Conservation (phyloP, 2,329 filamentous ascomycete species). For the Tolypocladium paradoxum region DNA sequence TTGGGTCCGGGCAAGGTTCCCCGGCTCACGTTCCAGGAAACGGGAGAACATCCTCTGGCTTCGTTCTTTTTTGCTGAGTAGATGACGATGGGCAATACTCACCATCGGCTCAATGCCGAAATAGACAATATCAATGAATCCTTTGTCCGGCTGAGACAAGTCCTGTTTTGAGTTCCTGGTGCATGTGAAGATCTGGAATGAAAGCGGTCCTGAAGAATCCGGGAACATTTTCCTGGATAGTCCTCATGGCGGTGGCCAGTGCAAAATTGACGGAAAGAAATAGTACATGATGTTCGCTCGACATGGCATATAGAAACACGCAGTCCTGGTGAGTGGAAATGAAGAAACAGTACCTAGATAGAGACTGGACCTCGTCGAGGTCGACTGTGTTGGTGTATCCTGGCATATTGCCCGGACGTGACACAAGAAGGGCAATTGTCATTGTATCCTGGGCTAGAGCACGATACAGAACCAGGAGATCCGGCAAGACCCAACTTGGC, state of each 20-base stretch:
- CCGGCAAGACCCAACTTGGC: conserved; percentile 15
- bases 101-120: background rate
- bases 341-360: conserved; percentile 52
- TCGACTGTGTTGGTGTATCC: conserved; percentile 41
- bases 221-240: background rate
- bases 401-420: conserved; percentile 40
- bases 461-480: conserved; percentile 16
- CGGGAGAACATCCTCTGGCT: background rate
- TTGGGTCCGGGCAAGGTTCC: background rate
- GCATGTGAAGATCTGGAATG: background rate
- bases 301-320: conserved; percentile 22
- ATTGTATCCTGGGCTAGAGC: conserved; percentile 30
- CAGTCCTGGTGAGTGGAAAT: conserved; percentile 29
- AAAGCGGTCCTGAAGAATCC: background rate
- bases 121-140: background rate
- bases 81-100: conserved; percentile 2
- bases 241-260: background rate
- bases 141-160: conserved; percentile 8
- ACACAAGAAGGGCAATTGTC: conserved; percentile 36
- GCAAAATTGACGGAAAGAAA: background rate
- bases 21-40: background rate
- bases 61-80: background rate
- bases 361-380: conserved; percentile 48
- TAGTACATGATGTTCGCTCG: conserved; percentile 7
- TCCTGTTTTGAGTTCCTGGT: conserved; percentile 4